These are phyloP conservation scores for Diversispora eburnea DNA, from an alignment of 192 early-diverging fungal species.

Conservation along the genomic window DNA sequence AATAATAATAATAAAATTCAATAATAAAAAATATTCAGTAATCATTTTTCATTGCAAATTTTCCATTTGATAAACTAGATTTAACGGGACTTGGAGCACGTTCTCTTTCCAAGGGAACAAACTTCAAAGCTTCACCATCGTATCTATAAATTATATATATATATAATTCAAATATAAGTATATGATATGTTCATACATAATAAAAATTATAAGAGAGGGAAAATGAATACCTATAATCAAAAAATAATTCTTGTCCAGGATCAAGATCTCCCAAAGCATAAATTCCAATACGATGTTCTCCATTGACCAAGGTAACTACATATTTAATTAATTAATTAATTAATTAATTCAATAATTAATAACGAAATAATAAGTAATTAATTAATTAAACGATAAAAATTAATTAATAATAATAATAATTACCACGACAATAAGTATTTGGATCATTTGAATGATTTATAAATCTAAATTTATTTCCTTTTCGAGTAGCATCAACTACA, in stretches of 20 bases:
- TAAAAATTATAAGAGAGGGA: no score
- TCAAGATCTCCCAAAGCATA: conserved; percentile 15
- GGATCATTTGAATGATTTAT: conserved; percentile 29
- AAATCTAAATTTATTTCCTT: conserved; percentile 30
- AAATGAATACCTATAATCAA: conserved; percentile 30
- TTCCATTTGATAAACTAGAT: neutral
- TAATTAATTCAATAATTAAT: neutral
- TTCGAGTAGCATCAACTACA: conserved; percentile 28
- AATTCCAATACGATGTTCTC: conserved; percentile 27
- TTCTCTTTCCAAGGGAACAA: conserved; percentile 24
- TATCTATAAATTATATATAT: conserved; percentile 10
- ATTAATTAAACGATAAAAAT: no score
- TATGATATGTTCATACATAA: neutral
- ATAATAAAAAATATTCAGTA: no score
- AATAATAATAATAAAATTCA: no score
- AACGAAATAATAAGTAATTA: neutral
- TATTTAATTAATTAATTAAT: no score
- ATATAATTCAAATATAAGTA: neutral
- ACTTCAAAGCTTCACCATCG: conserved; percentile 27
- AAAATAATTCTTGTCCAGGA: conserved; percentile 27
- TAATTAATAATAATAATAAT: neutral
- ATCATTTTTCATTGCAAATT: no score
- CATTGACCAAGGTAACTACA: conserved; percentile 25
- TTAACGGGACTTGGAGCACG: neutral
- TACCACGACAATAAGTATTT: conserved; percentile 24